phyloP scores from a whole-genome alignment of 2,329 filamentous ascomycete genomes.

The Lasiodiplodia hormozganensis region DNA sequence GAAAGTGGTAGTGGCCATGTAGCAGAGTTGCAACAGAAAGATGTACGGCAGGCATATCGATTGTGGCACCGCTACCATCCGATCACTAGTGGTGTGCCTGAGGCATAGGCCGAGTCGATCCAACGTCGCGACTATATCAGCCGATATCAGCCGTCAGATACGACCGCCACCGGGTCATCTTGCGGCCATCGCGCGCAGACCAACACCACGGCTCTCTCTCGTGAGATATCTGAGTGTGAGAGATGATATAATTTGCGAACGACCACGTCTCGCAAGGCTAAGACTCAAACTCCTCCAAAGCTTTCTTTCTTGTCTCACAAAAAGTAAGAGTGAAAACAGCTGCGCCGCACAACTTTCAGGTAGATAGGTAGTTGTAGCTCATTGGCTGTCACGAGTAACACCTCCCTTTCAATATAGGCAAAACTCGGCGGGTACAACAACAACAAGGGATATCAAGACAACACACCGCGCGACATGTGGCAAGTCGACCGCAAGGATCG shows the following conservation, averaged over 20 bases:
- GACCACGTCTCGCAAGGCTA: neutral
- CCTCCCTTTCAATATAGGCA: neutral
- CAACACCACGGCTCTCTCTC: neutral
- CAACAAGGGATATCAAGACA: neutral
- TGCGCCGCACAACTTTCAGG: neutral
- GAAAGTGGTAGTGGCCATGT: neutral
- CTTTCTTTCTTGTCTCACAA: neutral
- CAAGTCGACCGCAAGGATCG: neutral
- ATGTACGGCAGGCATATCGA: conserved; percentile 11
- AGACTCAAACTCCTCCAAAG: neutral
- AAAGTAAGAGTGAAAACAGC: neutral
- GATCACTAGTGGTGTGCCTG: neutral
- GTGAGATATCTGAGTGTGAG: neutral
- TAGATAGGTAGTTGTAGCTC: neutral
- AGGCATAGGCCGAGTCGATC: neutral
- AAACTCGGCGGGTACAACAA: neutral
- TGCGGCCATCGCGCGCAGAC: neutral
- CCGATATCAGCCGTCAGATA: neutral
- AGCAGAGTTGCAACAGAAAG: conserved; percentile 19
- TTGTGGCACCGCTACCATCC: conserved; percentile 1
- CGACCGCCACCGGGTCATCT: neutral
- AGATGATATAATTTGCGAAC: neutral
- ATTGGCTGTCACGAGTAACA: neutral
- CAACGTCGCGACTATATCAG: neutral
- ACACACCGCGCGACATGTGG: neutral